A percentile compares a stretch with the other conserved stretches of the same genome.
These are phyloP conservation scores for Fusarium buharicum DNA, from an alignment of 2,329 filamentous ascomycete species.

Conservation along the genomic window DNA sequence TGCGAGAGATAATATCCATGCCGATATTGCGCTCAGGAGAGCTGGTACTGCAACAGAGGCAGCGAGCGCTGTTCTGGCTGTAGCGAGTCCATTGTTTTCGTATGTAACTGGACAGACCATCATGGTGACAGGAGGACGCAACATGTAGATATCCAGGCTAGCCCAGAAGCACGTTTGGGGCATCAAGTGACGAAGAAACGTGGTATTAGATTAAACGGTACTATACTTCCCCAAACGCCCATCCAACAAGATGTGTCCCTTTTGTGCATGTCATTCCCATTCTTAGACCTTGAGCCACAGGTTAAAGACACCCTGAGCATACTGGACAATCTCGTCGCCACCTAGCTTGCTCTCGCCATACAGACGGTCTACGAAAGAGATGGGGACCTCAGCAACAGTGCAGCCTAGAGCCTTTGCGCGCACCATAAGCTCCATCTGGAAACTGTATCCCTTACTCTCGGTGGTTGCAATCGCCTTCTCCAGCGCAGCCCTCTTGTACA, in stretches of 20 bases:
- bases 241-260: slow-evolving; percentile 40
- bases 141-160: slow-evolving; percentile 57
- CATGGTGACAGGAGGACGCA: slow-evolving; percentile 81
- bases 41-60: slow-evolving; percentile 84
- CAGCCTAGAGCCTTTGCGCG: slow-evolving; percentile 95
- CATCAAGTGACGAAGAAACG: slow-evolving; percentile 38
- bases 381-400: slow-evolving; percentile 93
- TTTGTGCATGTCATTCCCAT: slow-evolving; percentile 36
- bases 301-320: slow-evolving; percentile 84
- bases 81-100: slow-evolving; percentile 82
- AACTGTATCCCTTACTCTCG: slow-evolving; percentile 96
- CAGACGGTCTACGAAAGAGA: slow-evolving; percentile 92
- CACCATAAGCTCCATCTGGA: slow-evolving; percentile 99
- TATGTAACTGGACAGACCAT: slow-evolving; percentile 91
- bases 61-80: slow-evolving; percentile 78
- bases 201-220: slow-evolving; percentile 49
- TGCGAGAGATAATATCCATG: slow-evolving; percentile 57
- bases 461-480: slow-evolving; percentile 91
- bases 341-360: slow-evolving; percentile 97
- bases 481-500: slow-evolving; percentile 92
- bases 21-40: slow-evolving; percentile 82
- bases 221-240: slow-evolving; percentile 48
- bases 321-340: slow-evolving; percentile 95
- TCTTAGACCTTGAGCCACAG: slow-evolving; percentile 80
- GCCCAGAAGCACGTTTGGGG: not conserved